Base-by-base conservation (phyloP, 768 basidiomycete genomes). In the Tricholoma sp. region DNA sequence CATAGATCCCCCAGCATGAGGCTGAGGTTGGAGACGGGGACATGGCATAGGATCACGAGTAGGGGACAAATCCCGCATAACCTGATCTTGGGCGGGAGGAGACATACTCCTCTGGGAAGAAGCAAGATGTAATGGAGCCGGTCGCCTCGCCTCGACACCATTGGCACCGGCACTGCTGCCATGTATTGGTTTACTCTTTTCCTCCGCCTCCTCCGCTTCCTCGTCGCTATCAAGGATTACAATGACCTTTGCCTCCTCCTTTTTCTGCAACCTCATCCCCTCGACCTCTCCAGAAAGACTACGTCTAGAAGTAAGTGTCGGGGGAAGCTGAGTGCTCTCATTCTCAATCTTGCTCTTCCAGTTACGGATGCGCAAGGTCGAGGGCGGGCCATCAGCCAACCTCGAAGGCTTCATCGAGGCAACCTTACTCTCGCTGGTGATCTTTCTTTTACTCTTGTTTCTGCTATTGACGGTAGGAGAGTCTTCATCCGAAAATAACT, bases 141-240 rank as follows among this genome's bases (percentile, higher is more conserved):
- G 16, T 4, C 35, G 35, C 12, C 35, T 41, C 39, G 18, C 5
- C 39, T 41, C 16, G 22, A 37, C 27, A 27, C 8, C 35, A 5
- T n/a, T 16, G 22, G 4, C 8, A 53, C 21, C 16, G 22, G 12
- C 12, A 53, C 37, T 22, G 19, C 3, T 16, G 9, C 16, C n/a
- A 31, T 27, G 8, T 16, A 31, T 31, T 24, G 9, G 14, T 31
- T 50, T 29, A 8, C 27, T 14, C 16, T 8, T 12, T 7, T 49
- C 47, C 1, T 57, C 59, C n/a, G n/a, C n/a, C n/a, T n/a, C n/a
- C n/a, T n/a, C n/a, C n/a, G n/a, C 22, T 7, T 49, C 47, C 1
- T 57, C 59, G n/a, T 60, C 59, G 39, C 51, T 56, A 37, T 60
- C 59, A 21, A 46, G 12, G 24, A 60, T 35, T 12, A 51, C 49